Base-by-base conservation (phyloP, 148 eudicot genomes). In the Suaeda aralocaspica region DNA sequence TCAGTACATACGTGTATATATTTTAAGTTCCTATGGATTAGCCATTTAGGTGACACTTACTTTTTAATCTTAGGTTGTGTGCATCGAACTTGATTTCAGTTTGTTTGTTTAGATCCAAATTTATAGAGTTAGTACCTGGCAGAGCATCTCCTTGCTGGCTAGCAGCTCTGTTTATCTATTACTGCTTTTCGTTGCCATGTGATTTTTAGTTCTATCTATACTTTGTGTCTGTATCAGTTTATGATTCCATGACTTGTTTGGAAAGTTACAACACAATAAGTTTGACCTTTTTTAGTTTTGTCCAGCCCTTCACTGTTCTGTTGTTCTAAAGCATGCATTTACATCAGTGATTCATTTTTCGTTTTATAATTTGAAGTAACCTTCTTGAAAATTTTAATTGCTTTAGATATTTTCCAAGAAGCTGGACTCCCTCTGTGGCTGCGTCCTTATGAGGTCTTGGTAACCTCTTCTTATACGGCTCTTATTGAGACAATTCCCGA, bases 381-480 rank as follows among this genome's bases (percentile, higher is more conserved):
- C 15, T 58, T 48, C 52, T 28, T 68, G 29, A 18, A 64, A 62
- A 74, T 64, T 68, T 36, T 30, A 51, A 57, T 42, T 74, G 19
- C 59, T 63, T 69, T 86, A 94, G 99, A 94, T 81, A 94, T 94
- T 77, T 94, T 94, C 79, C 99, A 94, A 77, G 97, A 94, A 86
- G 99, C 97, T 34, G 99, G 99, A 78, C 99, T 94, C 25, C 99
- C 99, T 60, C 76, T 94, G 42, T 94, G 99, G 99, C 75, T 94
- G 81, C 96, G 99, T 34, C 99, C 99, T 46, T 89, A 89, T 82
- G 99, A 94, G 84, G 99, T 94, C 68, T 79, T 94, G 59, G 96
- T 89, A 77, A 91, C 99, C 76, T 94, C 97, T 41, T 94, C 99
- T 39, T 94, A 94, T 79, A 94, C 99, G 15, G 97, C 99, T 52